These are phyloP conservation scores for Jimgerdemannia lactiflua DNA, from an alignment of 192 early-diverging fungal genomes.

Conservation along the genomic window DNA sequence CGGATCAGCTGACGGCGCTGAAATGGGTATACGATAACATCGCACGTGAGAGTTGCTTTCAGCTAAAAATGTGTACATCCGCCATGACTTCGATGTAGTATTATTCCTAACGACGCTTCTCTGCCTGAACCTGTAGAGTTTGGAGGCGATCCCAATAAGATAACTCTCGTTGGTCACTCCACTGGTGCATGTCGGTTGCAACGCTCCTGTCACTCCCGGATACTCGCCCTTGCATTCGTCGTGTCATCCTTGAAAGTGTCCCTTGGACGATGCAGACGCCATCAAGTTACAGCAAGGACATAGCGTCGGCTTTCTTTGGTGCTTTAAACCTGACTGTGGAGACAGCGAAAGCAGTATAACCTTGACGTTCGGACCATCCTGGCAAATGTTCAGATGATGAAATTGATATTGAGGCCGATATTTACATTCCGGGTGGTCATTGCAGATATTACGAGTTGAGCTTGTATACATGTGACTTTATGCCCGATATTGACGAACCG, in stretches of 20 bases:
- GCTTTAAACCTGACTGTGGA: background rate
- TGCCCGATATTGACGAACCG: too few species aligned
- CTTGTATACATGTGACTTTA: too few species aligned
- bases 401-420: too few species aligned
- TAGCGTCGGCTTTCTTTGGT: background rate
- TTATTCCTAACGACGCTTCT: too few species aligned
- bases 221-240: background rate
- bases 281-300: background rate
- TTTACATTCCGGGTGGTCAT: too few species aligned
- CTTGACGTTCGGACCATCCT: background rate
- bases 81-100: too few species aligned
- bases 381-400: background rate
- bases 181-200: conserved; percentile 38
- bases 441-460: too few species aligned
- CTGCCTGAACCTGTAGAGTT: conserved; percentile 30
- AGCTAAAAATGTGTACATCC: too few species aligned
- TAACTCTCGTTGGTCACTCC: conserved; percentile 59
- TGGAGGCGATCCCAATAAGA: conserved; percentile 51
- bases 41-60: background rate
- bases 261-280: background rate
- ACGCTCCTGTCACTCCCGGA: background rate
- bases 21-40: conserved; percentile 61
- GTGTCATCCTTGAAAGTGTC: background rate
- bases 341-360: background rate
- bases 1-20: conserved; percentile 32